phyloP scores from a whole-genome alignment of 352 stramenopile species.

The Elongisporangium undulatum region DNA sequence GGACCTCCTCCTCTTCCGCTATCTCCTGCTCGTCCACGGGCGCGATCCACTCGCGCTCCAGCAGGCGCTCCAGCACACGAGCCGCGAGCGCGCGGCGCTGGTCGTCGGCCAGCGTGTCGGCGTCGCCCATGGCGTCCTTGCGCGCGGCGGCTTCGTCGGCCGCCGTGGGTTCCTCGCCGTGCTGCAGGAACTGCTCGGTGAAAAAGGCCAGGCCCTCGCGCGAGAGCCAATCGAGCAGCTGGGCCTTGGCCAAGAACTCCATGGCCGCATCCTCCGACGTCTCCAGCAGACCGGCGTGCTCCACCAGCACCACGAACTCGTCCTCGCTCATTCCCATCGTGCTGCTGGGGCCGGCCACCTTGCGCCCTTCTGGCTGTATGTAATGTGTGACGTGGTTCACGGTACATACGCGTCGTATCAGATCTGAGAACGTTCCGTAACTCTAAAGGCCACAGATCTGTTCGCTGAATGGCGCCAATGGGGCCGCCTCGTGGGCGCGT shows the following conservation, averaged over 20 bases:
- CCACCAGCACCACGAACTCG: constrained; percentile 81
- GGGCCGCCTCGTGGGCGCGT: too few species aligned
- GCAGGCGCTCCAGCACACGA: constrained; percentile 43
- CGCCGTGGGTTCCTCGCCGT: constrained; percentile 1
- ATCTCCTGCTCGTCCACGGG: constrained; percentile 43
- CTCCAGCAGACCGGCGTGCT: constrained; percentile 76
- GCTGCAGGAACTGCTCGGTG: constrained; percentile 20
- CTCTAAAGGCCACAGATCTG: too few species aligned
- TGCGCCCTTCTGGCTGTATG: background rate
- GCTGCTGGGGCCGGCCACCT: too few species aligned
- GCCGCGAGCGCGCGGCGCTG: constrained; percentile 30
- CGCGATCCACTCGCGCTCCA: constrained; percentile 57
- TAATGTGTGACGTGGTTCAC: background rate
- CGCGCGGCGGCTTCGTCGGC: constrained; percentile 17
- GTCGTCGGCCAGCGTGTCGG: constrained; percentile 23
- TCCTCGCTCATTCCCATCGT: constrained; percentile 60
- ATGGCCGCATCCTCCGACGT: constrained; percentile 58
- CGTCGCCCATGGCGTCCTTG: constrained; percentile 10
- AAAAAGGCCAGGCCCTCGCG: constrained; percentile 66
- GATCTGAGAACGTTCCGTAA: background rate
- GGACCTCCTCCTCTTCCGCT: constrained; percentile 19
- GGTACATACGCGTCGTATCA: background rate
- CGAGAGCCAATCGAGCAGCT: constrained; percentile 70
- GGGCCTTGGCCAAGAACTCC: constrained; percentile 63
- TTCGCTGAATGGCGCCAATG: too few species aligned